A percentile compares a stretch with the other conserved stretches of the same genome.
These are phyloP conservation scores for Glonium stellatum DNA, from an alignment of 495 filamentous ascomycete genomes.

Conservation along the genomic window DNA sequence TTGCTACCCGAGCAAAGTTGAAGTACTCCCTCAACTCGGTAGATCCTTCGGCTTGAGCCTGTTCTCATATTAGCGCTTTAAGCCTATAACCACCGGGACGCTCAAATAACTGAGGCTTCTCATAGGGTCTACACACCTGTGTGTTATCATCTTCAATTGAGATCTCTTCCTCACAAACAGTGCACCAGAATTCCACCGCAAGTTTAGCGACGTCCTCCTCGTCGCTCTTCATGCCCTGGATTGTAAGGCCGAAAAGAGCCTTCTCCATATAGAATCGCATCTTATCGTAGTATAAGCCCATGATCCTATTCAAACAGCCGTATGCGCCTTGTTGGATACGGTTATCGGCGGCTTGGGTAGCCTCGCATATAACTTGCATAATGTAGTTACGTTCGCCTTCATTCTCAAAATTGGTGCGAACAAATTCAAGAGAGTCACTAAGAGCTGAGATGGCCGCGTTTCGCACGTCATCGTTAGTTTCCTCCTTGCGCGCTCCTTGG, in stretches of 20 bases:
- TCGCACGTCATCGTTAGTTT: slow-evolving; percentile 81
- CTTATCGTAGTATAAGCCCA: slow-evolving; percentile 96
- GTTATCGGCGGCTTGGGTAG: slow-evolving; percentile 81
- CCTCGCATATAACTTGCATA: slow-evolving; percentile 99
- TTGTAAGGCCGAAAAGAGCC: slow-evolving; percentile 95
- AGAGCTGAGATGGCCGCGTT: slow-evolving; percentile 87
- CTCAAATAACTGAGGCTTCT: neutral
- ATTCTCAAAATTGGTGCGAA: slow-evolving; percentile 95
- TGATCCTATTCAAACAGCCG: slow-evolving; percentile 94
- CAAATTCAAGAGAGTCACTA: slow-evolving; percentile 95
- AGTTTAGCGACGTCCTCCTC: slow-evolving; percentile 98
- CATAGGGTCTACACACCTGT: slow-evolving; percentile 47
- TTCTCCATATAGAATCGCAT: slow-evolving; percentile 99
- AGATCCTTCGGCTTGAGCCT: slow-evolving; percentile 57
- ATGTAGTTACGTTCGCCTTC: slow-evolving; percentile 99
- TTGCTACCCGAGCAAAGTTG: slow-evolving; percentile 85
- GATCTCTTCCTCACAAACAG: slow-evolving; percentile 96
- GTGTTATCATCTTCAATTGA: slow-evolving; percentile 94
- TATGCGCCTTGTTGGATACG: slow-evolving; percentile 93
- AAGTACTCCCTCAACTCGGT: slow-evolving; percentile 80
- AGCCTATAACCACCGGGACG: neutral
- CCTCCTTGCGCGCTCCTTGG: slow-evolving; percentile 93
- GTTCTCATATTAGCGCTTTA: neutral
- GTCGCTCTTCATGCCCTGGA: slow-evolving; percentile 95
- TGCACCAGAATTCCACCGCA: slow-evolving; percentile 99